Base-by-base conservation (phyloP, 2,329 filamentous ascomycete genomes). In the Tolypocladium paradoxum region DNA sequence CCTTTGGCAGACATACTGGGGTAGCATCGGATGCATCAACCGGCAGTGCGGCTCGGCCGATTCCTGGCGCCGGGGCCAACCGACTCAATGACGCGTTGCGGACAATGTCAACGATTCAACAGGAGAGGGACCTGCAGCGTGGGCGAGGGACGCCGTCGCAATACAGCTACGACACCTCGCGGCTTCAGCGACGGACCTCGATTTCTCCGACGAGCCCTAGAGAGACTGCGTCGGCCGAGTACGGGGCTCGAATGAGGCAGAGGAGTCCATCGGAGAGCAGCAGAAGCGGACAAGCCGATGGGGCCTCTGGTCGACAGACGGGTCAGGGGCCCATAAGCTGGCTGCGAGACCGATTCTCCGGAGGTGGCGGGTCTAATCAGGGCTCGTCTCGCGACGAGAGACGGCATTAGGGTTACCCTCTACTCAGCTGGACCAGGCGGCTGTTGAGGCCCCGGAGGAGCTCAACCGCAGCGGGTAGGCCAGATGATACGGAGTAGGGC, bases 291-390 rank as follows among this genome's bases (percentile, higher is more conserved):
- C 60, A 52, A 11, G 55, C 53, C 11, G 62, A 65, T 16, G 65
- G 67, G 34, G 64, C 65, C 4, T 61, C 67, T 20, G 63, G 65
- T n/a, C 61, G 63, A 31, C 58, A 59, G 33, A 63, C 67, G n/a
- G 64, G 65, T 4, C 60, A 64, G 38, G 68, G 71, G 3, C 68
- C 73, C 34, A 57, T 76, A 1, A 64, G 66, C 54, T 77, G 75
- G 75, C 58, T 77, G 22, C 69, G 74, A 48, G 70, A 70, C 45
- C 68, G 67, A 38, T 73, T 76, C 35, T 53, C 60, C 1, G 58
- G 65, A 6, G 55, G 58, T n/a, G 62, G 64, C 52, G 60, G 62
- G 18, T 61, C 62, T 14, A 56, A 57, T 7, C 59, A 61, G 37
- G 62, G 65, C 29, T 58, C 64, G 16, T 60, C 61, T 31, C 62